A percentile compares a stretch with the other conserved stretches of the same genome.
These are phyloP conservation scores for Prinsepia uniflora DNA, from an alignment of 306 rosid species.

Conservation along the genomic window DNA sequence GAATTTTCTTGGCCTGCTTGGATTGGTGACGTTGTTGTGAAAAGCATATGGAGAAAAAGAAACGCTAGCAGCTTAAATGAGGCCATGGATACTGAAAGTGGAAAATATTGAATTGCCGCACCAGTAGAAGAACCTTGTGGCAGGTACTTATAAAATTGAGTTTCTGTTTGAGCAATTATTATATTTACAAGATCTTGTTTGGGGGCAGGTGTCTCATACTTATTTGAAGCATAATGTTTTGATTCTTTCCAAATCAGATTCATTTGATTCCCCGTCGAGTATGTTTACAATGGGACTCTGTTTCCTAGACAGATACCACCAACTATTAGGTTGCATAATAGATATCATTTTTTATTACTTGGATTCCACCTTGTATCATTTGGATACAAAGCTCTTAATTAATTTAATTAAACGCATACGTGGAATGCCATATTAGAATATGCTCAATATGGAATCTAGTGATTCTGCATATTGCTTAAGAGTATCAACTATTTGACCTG, in stretches of 20 bases:
- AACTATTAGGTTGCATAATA: not conserved
- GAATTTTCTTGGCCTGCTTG: slow-evolving; percentile 20
- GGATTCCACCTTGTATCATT: slow-evolving; percentile 1
- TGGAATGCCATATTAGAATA: not conserved
- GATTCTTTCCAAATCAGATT: not conserved
- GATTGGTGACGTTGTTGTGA: slow-evolving; percentile 2
- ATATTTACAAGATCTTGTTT: not conserved
- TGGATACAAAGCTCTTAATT: not conserved
- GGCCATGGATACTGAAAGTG: slow-evolving; percentile 4
- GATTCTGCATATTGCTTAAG: not conserved
- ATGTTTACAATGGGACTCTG: not conserved
- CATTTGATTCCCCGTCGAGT: slow-evolving; percentile 4
- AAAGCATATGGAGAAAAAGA: slow-evolving; percentile 18
- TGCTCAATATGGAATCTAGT: not conserved
- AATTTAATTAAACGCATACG: not conserved
- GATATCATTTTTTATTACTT: not conserved
- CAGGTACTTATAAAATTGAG: slow-evolving; percentile 4
- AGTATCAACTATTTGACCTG: not conserved
- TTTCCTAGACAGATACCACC: not conserved
- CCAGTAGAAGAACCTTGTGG: not conserved
- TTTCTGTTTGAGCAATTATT: not conserved
- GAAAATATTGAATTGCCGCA: not conserved
- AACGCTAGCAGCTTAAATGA: not conserved
- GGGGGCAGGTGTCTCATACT: not conserved
- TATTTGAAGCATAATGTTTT: slow-evolving; percentile 12